phyloP scores from a whole-genome alignment of 192 early-diverging fungal species.

The Geranomyces michiganensis region DNA sequence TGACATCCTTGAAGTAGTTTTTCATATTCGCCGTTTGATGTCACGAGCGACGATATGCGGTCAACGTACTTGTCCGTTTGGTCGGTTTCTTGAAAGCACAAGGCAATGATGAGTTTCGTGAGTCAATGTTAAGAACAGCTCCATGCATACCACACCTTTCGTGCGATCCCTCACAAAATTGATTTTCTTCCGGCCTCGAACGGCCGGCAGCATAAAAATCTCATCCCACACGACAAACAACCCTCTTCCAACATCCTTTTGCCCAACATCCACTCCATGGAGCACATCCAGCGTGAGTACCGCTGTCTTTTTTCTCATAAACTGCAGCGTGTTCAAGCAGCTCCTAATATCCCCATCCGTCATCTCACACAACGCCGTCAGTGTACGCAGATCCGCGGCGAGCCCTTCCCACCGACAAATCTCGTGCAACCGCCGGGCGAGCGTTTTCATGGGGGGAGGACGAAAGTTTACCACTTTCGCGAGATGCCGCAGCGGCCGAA shows the following conservation, averaged over 20 bases:
- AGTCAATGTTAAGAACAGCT: too few species aligned
- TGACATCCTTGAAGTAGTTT: constrained; percentile 88
- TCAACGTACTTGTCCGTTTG: constrained; percentile 54
- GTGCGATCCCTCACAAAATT: not conserved
- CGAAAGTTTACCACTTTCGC: constrained; percentile 74
- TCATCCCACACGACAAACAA: constrained; percentile 83
- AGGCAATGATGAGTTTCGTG: too few species aligned
- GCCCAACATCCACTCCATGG: constrained; percentile 52
- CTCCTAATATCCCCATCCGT: constrained; percentile 86
- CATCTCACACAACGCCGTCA: constrained; percentile 74
- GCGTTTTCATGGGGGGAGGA: constrained; percentile 57
- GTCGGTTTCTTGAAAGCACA: constrained; percentile 30
- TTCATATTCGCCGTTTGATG: constrained; percentile 80
- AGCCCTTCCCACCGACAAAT: constrained; percentile 82
- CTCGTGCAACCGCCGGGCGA: constrained; percentile 76
- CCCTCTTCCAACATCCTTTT: constrained; percentile 80
- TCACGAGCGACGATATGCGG: constrained; percentile 53
- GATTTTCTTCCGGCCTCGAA: not conserved
- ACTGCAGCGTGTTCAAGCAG: constrained; percentile 88
- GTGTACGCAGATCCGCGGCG: constrained; percentile 69
- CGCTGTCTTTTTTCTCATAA: constrained; percentile 31
- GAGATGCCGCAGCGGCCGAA: constrained; percentile 81
- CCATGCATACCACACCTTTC: not conserved
- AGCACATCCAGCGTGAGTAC: constrained; percentile 45
- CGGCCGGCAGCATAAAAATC: constrained; percentile 60